Percentiles rank a stretch among this genome's conserved stretches.
Conservation (phyloP, 2,329 filamentous ascomycete species). For the Fusarium neocosmosporiellum region DNA sequence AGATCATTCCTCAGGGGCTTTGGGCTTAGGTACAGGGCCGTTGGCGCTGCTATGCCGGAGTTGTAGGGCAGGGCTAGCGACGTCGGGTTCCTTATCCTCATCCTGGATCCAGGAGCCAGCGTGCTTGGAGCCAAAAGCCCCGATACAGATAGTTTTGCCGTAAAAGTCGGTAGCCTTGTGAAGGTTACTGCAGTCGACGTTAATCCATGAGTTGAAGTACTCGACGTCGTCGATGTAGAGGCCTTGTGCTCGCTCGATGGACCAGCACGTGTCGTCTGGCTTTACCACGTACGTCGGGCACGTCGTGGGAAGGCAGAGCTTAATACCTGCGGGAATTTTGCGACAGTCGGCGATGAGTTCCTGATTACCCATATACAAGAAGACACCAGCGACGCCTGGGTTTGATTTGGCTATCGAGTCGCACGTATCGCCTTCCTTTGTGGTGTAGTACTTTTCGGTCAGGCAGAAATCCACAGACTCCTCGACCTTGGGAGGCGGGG, state of each 20-base stretch:
- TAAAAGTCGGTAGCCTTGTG: slow-evolving; percentile 1
- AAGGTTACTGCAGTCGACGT: neutral
- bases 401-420: slow-evolving; percentile 25
- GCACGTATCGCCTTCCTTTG: slow-evolving; percentile 30
- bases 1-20: neutral
- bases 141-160: neutral
- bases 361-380: slow-evolving; percentile 34
- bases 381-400: slow-evolving; percentile 19
- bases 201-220: neutral
- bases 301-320: slow-evolving; percentile 16
- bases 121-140: neutral
- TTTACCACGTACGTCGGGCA: neutral
- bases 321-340: slow-evolving; percentile 9
- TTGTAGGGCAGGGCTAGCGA: neutral
- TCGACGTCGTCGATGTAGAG: neutral
- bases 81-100: neutral
- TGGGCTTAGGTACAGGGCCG: neutral
- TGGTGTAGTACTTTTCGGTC: slow-evolving; percentile 7
- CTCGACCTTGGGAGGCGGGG: neutral
- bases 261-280: neutral
- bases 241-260: neutral
- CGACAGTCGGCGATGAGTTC: slow-evolving; percentile 18
- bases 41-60: neutral
- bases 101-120: neutral
- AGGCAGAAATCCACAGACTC: slow-evolving; percentile 2